Conservation (phyloP, 176 grass and related monocot species). For the Triticum dicoccoides region DNA sequence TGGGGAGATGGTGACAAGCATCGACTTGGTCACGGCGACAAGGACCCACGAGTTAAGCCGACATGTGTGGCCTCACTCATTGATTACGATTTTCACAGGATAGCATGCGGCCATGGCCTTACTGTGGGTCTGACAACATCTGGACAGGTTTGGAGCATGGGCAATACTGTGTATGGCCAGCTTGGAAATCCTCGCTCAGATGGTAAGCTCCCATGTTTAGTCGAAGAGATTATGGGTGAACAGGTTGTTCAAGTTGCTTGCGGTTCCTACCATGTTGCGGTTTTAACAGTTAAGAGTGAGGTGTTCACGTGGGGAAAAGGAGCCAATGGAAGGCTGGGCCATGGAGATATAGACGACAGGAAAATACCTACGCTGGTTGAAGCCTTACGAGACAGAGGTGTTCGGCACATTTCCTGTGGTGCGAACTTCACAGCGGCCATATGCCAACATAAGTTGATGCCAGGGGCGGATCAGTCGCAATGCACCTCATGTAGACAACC, state of each 20-base stretch:
- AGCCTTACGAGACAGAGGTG: constrained; percentile 73
- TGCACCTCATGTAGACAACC: constrained; percentile 75
- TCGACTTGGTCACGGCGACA: constrained; percentile 95
- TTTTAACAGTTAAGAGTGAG: constrained; percentile 78
- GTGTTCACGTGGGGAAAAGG: constrained; percentile 99
- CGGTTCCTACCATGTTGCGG: constrained; percentile 97
- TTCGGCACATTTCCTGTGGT: constrained; percentile 85
- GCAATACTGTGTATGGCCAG: constrained; percentile 93
- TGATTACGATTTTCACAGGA: constrained; percentile 78
- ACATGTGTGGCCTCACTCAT: constrained; percentile 94
- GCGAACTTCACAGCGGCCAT: constrained; percentile 89
- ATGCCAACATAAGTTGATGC: constrained; percentile 87
- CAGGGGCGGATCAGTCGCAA: constrained; percentile 71
- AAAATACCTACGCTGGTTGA: constrained; percentile 90
- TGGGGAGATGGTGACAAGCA: constrained; percentile 99
- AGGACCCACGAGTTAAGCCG: constrained; percentile 84
- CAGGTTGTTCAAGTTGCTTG: constrained; percentile 74
- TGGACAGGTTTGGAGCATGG: constrained; percentile 87
- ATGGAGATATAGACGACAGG: constrained; percentile 85
- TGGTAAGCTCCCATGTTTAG: constrained; percentile 79
- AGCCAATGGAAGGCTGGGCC: constrained; percentile 89
- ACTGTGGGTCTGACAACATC: constrained; percentile 86
- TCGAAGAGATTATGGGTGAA: constrained; percentile 74
- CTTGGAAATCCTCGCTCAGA: constrained; percentile 90
- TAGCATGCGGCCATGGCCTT: constrained; percentile 90